Evolutionary conservation across 2,329 filamentous ascomycete genomes (phyloP).

Genomic region (Aspergillus melleus): DNA sequence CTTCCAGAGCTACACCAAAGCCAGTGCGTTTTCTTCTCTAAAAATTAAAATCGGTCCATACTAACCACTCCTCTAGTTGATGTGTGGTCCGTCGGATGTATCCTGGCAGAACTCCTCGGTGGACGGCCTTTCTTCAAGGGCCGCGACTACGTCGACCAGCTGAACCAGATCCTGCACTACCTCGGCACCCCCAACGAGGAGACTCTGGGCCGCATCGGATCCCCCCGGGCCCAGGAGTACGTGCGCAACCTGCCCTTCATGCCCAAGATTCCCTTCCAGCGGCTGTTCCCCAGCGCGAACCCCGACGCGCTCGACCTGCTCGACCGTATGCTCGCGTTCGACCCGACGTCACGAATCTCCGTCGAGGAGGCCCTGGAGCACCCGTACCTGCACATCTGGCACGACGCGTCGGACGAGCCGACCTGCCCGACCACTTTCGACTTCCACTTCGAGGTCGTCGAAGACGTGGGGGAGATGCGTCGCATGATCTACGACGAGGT

Average conservation of each 20-base stretch:
- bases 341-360: constrained; percentile 87
- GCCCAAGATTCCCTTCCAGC: constrained; percentile 87
- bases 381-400: constrained; percentile 96
- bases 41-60: constrained; percentile 5
- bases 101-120: constrained; percentile 91
- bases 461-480: constrained; percentile 93
- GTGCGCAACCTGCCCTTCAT: constrained; percentile 94
- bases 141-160: constrained; percentile 97
- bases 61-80: constrained; percentile 65
- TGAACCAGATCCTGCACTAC: constrained; percentile 98
- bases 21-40: constrained; percentile 67
- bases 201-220: constrained; percentile 89
- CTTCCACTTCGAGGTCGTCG: constrained; percentile 97
- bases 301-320: constrained; percentile 92
- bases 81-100: constrained; percentile 98
- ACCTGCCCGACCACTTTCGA: constrained; percentile 92
- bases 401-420: constrained; percentile 94
- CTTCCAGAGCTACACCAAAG: constrained; percentile 99
- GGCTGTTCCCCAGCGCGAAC: constrained; percentile 91
- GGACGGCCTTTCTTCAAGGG: constrained; percentile 99
- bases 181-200: constrained; percentile 96
- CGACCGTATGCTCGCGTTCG: constrained; percentile 96
- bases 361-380: constrained; percentile 96
- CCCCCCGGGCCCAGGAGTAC: constrained; percentile 94
- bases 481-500: constrained; percentile 98